A percentile compares a stretch with the other conserved stretches of the same genome.
Evolutionary conservation across 176 grass and related monocot genomes (phyloP).

Genomic region (Musa itinerans): DNA sequence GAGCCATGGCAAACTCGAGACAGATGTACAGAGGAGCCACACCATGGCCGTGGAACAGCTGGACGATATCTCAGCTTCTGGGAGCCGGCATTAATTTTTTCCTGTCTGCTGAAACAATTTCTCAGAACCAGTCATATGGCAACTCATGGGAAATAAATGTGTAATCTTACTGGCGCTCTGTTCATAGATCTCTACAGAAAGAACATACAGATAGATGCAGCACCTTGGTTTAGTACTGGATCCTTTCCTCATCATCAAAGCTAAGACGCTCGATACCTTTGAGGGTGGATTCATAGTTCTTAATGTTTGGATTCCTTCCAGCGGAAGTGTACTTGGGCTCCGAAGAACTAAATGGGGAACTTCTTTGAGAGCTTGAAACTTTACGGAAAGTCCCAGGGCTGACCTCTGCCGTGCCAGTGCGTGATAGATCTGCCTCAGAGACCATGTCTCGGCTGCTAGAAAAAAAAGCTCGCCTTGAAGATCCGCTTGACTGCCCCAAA

Average conservation of each 20-base stretch:
- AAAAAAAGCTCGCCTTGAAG: slow-evolving; percentile 67
- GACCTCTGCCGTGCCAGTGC: slow-evolving; percentile 40
- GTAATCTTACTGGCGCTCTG: neutral
- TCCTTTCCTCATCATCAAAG: slow-evolving; percentile 56
- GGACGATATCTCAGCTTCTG: neutral
- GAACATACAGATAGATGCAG: neutral
- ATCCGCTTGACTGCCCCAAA: slow-evolving; percentile 76
- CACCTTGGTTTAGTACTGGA: slow-evolving; percentile 27
- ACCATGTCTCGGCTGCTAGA: slow-evolving; percentile 52
- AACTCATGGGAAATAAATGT: neutral
- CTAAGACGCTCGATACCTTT: slow-evolving; percentile 87
- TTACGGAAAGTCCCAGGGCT: slow-evolving; percentile 61
- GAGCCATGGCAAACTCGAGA: too few relatives aligned
- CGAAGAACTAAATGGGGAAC: slow-evolving; percentile 39
- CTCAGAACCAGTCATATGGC: neutral
- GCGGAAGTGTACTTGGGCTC: slow-evolving; percentile 47
- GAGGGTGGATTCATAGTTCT: slow-evolving; percentile 71
- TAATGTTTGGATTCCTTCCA: slow-evolving; percentile 48
- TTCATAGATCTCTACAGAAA: neutral
- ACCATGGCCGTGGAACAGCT: too few relatives aligned
- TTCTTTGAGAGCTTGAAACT: slow-evolving; percentile 52
- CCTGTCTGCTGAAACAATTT: neutral
- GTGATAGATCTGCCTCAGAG: slow-evolving; percentile 50
- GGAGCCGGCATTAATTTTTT: neutral
- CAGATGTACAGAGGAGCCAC: too few relatives aligned